Conservation (phyloP, 768 basidiomycete species). For the Suillus placidus region DNA sequence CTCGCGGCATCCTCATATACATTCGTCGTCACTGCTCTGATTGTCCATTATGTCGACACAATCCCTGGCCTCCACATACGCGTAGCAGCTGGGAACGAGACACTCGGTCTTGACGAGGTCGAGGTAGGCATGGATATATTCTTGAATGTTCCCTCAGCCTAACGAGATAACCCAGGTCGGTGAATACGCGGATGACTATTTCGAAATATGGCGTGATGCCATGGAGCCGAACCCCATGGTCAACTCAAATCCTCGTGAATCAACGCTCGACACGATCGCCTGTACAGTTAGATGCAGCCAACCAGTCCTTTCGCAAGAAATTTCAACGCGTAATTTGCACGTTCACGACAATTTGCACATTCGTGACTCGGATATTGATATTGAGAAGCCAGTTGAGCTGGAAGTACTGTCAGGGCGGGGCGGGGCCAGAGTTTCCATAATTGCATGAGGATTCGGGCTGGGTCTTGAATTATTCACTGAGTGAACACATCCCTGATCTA, state of each 20-base stretch:
- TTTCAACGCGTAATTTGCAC: not conserved
- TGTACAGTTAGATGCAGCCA: constrained; percentile 35
- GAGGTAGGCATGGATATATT: constrained; percentile 48
- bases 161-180: constrained; percentile 48
- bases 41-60: constrained; percentile 60
- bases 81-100: constrained; percentile 56
- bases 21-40: constrained; percentile 60
- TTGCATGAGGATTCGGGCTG: not conserved
- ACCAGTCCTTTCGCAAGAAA: constrained; percentile 25
- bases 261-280: constrained; percentile 14
- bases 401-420: not conserved
- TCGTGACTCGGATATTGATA: not conserved
- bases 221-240: constrained; percentile 47
- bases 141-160: not conserved
- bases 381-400: constrained; percentile 6
- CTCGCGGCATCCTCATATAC: constrained; percentile 59
- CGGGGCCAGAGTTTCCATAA: not conserved
- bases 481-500: not conserved
- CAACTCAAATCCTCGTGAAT: constrained; percentile 9
- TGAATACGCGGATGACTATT: constrained; percentile 70
- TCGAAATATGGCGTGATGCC: constrained; percentile 69
- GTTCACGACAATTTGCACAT: constrained; percentile 17
- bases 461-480: not conserved
- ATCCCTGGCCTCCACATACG: constrained; percentile 63
- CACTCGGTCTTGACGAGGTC: constrained; percentile 67